Base-by-base conservation (phyloP, 768 basidiomycete genomes). In the Russula ochroleuca region DNA sequence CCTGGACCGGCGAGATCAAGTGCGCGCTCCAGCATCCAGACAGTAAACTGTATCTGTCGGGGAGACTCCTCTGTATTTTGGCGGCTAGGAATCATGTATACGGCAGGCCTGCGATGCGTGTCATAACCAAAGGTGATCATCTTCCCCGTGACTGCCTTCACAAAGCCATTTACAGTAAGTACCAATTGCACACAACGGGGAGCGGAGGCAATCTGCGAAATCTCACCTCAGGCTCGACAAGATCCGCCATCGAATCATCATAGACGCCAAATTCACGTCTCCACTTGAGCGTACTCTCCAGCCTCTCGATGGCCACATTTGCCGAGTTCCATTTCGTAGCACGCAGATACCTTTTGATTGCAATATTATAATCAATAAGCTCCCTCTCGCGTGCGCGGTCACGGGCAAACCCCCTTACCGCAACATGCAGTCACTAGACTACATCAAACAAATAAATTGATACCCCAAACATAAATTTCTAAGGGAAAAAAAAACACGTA, bases 1-100 rank as follows among this genome's bases (percentile, higher is more conserved):
- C 90, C 90, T 23, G 88, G 85, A 17, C 80, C 83, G 85, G 92
- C 89, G 59, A 92, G 78, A 67, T 94, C 90, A 28, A 89, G 78
- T 19, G 80, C 77, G 1, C 88, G 82, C 72, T 96, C 93, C 33
- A 94, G 73, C 76, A 86, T 80, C 84, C 86, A 95, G 17, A 93
- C 82, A 1, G 81, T 79, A 68, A 81, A 88, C 52, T 91, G 81
- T 53, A 93, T 80, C 74, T 93, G 91, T 21, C 85, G 79, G 2
- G 77, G 76, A 5, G 80, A 72, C 66, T 86, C 88, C 4, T 83
- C 80, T 0, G 92, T 94, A 73, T 94, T 94, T 73, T 94, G 92
- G 23, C 83, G 84, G 70, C 78, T 80, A 2, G 84, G 84, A 48
- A 76, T 76, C 78, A 92, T 80, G 73, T 93, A 92, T 43, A 86